Percentiles rank a stretch among this genome's conserved stretches.
Evolutionary conservation across 495 filamentous ascomycete genomes (phyloP).

Genomic region (Penicillium ochrochloron): DNA sequence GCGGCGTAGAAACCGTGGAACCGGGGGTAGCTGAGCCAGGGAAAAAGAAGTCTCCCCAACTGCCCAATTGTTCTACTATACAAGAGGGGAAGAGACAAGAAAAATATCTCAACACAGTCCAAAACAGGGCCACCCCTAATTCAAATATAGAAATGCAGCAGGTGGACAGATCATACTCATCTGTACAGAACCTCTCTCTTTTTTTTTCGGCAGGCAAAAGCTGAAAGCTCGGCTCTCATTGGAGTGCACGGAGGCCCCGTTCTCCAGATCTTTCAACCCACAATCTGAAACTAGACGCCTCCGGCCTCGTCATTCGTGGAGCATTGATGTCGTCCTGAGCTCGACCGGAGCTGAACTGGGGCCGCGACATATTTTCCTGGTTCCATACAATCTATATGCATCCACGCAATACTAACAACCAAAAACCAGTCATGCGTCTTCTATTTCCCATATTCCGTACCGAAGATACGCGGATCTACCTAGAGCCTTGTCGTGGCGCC

Average conservation of each 20-base stretch:
- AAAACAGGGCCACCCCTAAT: neutral
- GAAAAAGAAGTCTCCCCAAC: neutral
- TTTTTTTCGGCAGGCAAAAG: constrained; percentile 1
- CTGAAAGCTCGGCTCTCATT: constrained; percentile 15
- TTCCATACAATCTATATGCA: constrained; percentile 5
- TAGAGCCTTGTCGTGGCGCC: constrained; percentile 6
- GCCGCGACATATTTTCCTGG: neutral
- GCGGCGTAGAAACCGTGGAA: constrained; percentile 17
- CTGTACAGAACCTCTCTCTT: neutral
- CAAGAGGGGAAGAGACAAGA: neutral
- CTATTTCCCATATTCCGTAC: neutral
- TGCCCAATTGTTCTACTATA: neutral
- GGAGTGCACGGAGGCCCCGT: constrained; percentile 17
- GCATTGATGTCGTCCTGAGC: constrained; percentile 15
- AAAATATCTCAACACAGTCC: neutral
- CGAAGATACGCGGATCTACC: neutral
- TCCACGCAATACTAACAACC: neutral
- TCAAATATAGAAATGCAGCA: constrained; percentile 11
- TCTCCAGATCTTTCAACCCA: constrained; percentile 18
- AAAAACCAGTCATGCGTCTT: neutral
- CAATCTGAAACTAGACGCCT: constrained; percentile 6
- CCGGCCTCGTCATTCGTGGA: constrained; percentile 8
- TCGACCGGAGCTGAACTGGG: constrained; percentile 23
- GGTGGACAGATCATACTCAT: constrained; percentile 4
- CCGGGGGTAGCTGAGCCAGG: neutral